Percentiles rank a stretch among this genome's conserved stretches.
Evolutionary conservation across 192 early-diverging fungal genomes (phyloP).

Genomic region (Coemansia sp.): DNA sequence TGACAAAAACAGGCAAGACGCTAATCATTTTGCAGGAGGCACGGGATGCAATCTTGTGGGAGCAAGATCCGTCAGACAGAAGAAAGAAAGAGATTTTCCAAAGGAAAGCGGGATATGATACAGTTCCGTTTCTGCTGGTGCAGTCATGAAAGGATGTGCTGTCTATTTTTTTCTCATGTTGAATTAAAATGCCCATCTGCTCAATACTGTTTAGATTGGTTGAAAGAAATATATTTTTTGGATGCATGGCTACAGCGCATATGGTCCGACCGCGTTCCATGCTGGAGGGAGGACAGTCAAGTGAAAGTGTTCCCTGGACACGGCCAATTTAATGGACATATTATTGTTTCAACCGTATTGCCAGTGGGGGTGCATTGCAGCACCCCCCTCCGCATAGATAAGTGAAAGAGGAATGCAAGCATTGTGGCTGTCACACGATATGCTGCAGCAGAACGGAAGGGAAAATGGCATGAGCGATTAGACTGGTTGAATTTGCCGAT

Average conservation of each 20-base stretch:
- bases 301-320: neutral
- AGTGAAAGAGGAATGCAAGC: neutral
- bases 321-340: constrained; percentile 4
- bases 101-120: too few species aligned
- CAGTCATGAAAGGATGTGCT: neutral
- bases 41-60: too few species aligned
- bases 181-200: neutral
- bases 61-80: too few species aligned
- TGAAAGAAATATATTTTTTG: neutral
- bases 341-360: neutral
- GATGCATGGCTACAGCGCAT: constrained; percentile 1
- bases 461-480: neutral
- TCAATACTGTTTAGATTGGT: neutral
- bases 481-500: neutral
- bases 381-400: neutral
- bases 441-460: neutral
- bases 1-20: neutral
- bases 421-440: constrained; percentile 10
- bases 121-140: too few species aligned
- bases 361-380: neutral
- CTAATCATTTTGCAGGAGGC: neutral
- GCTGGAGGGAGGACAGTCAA: neutral
- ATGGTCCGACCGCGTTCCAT: neutral
- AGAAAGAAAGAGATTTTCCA: too few species aligned
- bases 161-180: neutral